These are phyloP conservation scores for Plectosphaerella sp. DNA, from an alignment of 2,329 filamentous ascomycete genomes.

Conservation along the genomic window DNA sequence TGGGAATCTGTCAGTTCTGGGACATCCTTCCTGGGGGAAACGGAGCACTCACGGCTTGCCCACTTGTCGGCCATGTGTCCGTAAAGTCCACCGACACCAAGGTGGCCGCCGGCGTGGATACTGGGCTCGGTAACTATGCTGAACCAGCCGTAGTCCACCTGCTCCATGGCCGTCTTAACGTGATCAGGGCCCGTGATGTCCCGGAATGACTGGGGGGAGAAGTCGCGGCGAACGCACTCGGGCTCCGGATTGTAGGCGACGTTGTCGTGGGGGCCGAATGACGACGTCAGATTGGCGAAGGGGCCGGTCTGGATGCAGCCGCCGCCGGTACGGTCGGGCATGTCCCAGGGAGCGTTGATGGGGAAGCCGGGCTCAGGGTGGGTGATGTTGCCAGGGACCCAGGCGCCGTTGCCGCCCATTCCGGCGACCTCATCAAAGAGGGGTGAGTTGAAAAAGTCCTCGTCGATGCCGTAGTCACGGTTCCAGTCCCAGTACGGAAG, in stretches of 20 bases:
- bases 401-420: conserved; percentile 11
- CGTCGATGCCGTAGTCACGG: conserved; percentile 3
- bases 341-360: conserved; percentile 1
- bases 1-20: not conserved
- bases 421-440: conserved; percentile 9
- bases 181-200: conserved; percentile 9
- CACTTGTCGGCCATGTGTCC: conserved; percentile 5
- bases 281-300: conserved; percentile 1
- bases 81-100: conserved; percentile 2
- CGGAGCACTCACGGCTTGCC: conserved; percentile 1
- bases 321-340: not conserved
- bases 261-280: conserved; percentile 3
- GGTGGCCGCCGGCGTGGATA: conserved; percentile 6
- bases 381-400: conserved; percentile 1
- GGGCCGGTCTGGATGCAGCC: conserved; percentile 6
- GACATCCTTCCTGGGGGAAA: not conserved
- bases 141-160: conserved; percentile 24
- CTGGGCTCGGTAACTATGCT: conserved; percentile 26
- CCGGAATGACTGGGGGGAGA: conserved; percentile 23
- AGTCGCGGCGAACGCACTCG: conserved; percentile 35
- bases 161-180: conserved; percentile 21
- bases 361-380: conserved; percentile 1
- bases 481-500: conserved; percentile 17
- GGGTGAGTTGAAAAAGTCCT: conserved; percentile 8
- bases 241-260: conserved; percentile 33